Evolutionary conservation across 352 stramenopile genomes (phyloP), one percentile per base, ranked within the genome.

Genomic region (Pythium folliculosum): DNA sequence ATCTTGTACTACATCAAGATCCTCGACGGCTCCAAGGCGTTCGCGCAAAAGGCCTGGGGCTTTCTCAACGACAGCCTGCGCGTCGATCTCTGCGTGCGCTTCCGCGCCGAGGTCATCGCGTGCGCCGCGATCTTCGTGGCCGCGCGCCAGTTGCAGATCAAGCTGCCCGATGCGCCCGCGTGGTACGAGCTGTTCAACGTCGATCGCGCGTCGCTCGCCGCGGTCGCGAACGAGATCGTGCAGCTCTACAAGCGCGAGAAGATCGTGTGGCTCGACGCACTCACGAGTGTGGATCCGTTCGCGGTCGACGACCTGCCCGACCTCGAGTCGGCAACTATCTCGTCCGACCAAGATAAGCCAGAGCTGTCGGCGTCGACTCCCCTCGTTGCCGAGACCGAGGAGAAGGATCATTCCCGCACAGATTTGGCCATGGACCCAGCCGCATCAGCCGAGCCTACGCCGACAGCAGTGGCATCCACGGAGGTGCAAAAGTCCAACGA

Each of bases 1-100:
- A 92, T 98, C 59, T 64, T 97, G 50, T 98, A 97, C 75, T 97
- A 97, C 67, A 73, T 97, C 65, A 96, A 96, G 61, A 77, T 96
- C 48, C 73, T 97, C 56, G 82, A 92, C 50, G 81, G 79, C 58
- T 85, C 72, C 69, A 75, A 86, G 23, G 70, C 75, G 40, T 73
- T 96, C 47, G 89, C 89, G 10, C 90, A 97, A 63, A 69, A 79
- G 19, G 90, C 91, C 6, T 98, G 91, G 90, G 86, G 78, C 17
- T 98, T 96, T 72, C 77, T 97, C 54, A 97, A 98, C 69, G 92
- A 97, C 77, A 95, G 80, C 61, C 73, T 97, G 9, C 84, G 92
- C 10, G 75, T 77, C 17, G 88, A 97, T 62, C 70, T 97, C 13
- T 97, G 87, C 59, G 80, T 97, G 48, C 75, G 91, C 12, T 95